These are phyloP conservation scores for Corymbia calophylla DNA, from an alignment of 441 rosid species.

Conservation along the genomic window DNA sequence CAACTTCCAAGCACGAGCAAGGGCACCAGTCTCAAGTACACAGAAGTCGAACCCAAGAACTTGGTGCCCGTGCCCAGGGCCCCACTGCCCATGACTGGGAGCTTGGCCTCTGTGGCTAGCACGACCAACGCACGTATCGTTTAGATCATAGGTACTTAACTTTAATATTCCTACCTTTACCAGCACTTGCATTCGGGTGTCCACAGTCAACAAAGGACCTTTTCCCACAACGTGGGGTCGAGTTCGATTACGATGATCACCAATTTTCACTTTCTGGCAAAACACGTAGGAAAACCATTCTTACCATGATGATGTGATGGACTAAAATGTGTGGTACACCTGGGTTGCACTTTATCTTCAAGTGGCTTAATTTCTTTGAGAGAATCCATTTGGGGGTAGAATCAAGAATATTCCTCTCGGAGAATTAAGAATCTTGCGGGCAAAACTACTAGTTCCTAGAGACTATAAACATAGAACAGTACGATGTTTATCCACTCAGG, in stretches of 20 bases:
- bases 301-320: not conserved
- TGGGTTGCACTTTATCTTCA: not conserved
- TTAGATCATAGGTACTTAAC: not conserved
- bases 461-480: not conserved
- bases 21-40: not conserved
- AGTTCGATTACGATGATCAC: not conserved
- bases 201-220: not conserved
- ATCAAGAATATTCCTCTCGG: not conserved
- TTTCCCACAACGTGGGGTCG: not conserved
- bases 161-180: not conserved
- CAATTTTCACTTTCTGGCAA: not conserved
- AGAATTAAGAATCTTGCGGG: not conserved
- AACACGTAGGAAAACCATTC: not conserved
- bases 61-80: not conserved
- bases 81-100: not conserved
- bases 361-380: not conserved
- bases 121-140: too few species aligned
- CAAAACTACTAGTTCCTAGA: not conserved
- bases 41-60: not conserved
- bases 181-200: not conserved
- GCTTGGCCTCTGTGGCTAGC: not conserved
- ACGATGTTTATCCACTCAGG: not conserved
- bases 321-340: not conserved
- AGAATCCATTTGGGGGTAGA: not conserved
- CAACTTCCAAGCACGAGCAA: not conserved